Base-by-base conservation (phyloP, 2,329 filamentous ascomycete genomes). In the Phialophora verrucosa region DNA sequence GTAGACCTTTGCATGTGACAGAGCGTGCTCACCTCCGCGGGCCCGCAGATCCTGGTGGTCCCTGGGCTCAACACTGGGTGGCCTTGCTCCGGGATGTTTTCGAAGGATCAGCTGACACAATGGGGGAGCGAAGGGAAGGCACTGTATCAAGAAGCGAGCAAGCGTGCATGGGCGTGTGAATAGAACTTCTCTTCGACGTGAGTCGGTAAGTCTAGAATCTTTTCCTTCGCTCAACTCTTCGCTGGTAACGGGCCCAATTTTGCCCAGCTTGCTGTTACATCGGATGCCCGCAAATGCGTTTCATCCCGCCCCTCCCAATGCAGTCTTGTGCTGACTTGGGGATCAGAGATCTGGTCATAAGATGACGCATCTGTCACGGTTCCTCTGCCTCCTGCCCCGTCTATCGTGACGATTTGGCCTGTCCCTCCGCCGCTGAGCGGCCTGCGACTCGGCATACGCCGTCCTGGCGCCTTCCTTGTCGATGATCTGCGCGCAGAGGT, bases 401-500 rank as follows among this genome's bases (percentile, higher is more conserved):
- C 77, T 73, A 47, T 80, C 76, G 50, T 75, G 71, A 51, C 76
- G 73, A 56, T 73, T 75, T 2, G 75, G 69, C 20, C 74, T 72
- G 14, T 80, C 78, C 32, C 76, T 74, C 69, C 78, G 78, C 51
- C 76, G 75, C n/a, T 65, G 69, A 7, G 73, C 74, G 23, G 69
- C 56, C 44, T 77, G 75, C 68, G 76, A 73, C 29, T 76, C 73
- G 58, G 73, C 73, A 56, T 76, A 71, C 51, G 75, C 78, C 17
- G 70, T 74, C 12, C 77, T 75, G 64, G 79, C 75, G 44, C 78
- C 73, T 68, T 94, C 91, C 73, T 88, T 91, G 68, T 88, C 85
- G 65, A 95, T 87, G 80, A 96, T 92, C 77, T 95, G 91, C 67
- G 91, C 86, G 75, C 91, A 94, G 63, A 96, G 84, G 77, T 95